A percentile compares a stretch with the other conserved stretches of the same genome.
Conservation (phyloP, 192 early-diverging fungal genomes). For the Coemansia sp. region DNA sequence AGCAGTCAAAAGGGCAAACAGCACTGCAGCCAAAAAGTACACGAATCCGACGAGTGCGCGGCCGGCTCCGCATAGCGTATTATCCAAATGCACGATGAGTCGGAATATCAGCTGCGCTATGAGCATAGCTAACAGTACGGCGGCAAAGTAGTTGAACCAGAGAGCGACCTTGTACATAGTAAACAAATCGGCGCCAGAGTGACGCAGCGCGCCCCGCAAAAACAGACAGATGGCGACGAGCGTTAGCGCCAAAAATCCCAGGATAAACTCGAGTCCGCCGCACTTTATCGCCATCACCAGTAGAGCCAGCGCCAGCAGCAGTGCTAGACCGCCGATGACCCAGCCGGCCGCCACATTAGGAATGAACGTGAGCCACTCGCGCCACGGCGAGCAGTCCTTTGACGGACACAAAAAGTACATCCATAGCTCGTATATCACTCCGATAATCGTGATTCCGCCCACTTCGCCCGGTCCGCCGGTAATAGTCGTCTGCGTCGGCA, state of each 20-base stretch:
- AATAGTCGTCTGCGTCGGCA: conserved; percentile 27
- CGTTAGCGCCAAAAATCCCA: conserved; percentile 42
- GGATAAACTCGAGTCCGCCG: conserved; percentile 46
- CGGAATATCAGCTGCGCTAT: conserved; percentile 49
- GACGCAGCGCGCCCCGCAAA: conserved; percentile 30
- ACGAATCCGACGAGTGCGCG: conserved; percentile 38
- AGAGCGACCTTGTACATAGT: conserved; percentile 47
- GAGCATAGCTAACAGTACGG: conserved; percentile 31
- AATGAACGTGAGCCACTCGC: conserved; percentile 57
- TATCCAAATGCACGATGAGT: conserved; percentile 45
- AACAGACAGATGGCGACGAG: conserved; percentile 39
- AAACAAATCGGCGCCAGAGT: conserved; percentile 22
- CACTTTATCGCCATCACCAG: conserved; percentile 47
- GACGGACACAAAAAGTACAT: conserved; percentile 56
- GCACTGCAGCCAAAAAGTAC: conserved; percentile 18
- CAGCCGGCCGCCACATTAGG: conserved; percentile 49
- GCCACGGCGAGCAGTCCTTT: conserved; percentile 40
- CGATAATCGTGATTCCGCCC: conserved; percentile 38
- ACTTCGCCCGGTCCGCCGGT: conserved; percentile 45
- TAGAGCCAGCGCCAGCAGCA: conserved; percentile 35
- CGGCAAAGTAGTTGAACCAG: conserved; percentile 55
- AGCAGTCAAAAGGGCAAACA: conserved; percentile 43
- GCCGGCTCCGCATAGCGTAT: conserved; percentile 32
- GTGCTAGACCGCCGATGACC: conserved; percentile 41
- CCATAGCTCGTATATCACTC: conserved; percentile 44